phyloP scores from a whole-genome alignment of 116 monocot species.

The Trichopus zeylanicus region DNA sequence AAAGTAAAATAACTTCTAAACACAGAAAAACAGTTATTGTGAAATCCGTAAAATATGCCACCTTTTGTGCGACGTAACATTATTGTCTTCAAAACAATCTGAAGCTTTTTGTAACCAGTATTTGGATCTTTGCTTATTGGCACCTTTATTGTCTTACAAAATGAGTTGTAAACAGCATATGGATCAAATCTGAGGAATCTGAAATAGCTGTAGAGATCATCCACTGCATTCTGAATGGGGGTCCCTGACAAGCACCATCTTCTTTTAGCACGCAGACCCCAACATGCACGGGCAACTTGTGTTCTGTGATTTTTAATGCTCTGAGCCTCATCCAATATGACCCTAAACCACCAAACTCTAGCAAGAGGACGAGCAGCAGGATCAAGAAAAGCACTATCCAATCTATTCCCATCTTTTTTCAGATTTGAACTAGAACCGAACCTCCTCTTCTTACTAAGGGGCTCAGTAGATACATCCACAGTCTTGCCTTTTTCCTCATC shows the following conservation, averaged over 20 bases:
- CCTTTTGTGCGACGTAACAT: conserved; percentile 93
- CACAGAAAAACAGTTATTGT: no score
- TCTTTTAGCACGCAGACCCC: conserved; percentile 83
- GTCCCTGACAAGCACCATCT: conserved; percentile 92
- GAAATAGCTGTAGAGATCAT: conserved; percentile 94
- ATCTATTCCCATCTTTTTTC: conserved; percentile 17
- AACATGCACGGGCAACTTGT: conserved; percentile 83
- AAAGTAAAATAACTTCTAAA: no score
- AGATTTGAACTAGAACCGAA: no score
- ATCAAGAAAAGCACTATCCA: conserved; percentile 24
- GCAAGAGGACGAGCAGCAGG: conserved; percentile 59
- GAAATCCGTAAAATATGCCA: conserved; percentile 12
- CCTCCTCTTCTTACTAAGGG: conserved; percentile 35
- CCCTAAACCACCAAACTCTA: conserved; percentile 79
- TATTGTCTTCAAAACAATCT: conserved; percentile 70
- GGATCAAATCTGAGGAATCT: conserved; percentile 83
- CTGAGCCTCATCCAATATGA: conserved; percentile 90
- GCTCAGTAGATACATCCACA: conserved; percentile 9
- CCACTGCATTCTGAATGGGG: conserved; percentile 86
- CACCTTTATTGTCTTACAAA: conserved; percentile 58
- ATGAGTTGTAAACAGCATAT: conserved; percentile 57
- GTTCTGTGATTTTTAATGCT: conserved; percentile 85
- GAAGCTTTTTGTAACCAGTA: conserved; percentile 73
- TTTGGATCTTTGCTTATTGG: conserved; percentile 60
- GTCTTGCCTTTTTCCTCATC: conserved; percentile 48